Evolutionary conservation across 148 eudicot species (phyloP).

Genomic region (Silene latifolia): DNA sequence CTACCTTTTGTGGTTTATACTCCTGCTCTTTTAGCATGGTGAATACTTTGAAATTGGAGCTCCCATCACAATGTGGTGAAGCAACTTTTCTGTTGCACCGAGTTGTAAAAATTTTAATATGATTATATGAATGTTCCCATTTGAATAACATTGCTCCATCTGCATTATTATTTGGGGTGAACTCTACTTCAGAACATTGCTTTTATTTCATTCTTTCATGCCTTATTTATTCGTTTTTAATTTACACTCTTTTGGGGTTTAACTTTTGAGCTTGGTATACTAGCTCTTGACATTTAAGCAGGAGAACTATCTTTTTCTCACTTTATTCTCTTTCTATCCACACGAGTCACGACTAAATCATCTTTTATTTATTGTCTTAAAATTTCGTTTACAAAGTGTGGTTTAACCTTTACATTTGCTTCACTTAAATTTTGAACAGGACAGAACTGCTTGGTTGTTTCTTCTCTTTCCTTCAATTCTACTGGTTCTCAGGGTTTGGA

Average conservation of each 20-base stretch:
- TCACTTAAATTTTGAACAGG: constrained; percentile 49
- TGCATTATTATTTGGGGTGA: too few species aligned
- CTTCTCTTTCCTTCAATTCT: constrained; percentile 74
- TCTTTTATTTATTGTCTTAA: background rate
- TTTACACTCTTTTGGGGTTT: background rate
- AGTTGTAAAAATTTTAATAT: too few species aligned
- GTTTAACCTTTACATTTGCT: background rate
- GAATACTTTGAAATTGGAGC: too few species aligned
- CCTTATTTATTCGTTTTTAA: too few species aligned
- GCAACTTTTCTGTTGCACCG: too few species aligned
- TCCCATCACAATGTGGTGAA: too few species aligned
- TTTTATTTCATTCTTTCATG: too few species aligned
- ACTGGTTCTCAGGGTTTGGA: constrained; percentile 54
- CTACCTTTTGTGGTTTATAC: too few species aligned
- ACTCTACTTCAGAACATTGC: too few species aligned
- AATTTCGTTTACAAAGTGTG: background rate
- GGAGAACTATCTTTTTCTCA: constrained; percentile 62
- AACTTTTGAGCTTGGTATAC: background rate
- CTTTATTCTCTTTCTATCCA: constrained; percentile 67
- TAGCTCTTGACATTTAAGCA: constrained; percentile 32
- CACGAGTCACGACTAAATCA: constrained; percentile 35
- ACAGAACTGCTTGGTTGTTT: constrained; percentile 78
- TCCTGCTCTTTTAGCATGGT: too few species aligned
- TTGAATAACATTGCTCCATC: too few species aligned
- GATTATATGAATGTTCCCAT: too few species aligned